Conservation (phyloP, 495 filamentous ascomycete species). For the Rostrohypoxylon terebratum region DNA sequence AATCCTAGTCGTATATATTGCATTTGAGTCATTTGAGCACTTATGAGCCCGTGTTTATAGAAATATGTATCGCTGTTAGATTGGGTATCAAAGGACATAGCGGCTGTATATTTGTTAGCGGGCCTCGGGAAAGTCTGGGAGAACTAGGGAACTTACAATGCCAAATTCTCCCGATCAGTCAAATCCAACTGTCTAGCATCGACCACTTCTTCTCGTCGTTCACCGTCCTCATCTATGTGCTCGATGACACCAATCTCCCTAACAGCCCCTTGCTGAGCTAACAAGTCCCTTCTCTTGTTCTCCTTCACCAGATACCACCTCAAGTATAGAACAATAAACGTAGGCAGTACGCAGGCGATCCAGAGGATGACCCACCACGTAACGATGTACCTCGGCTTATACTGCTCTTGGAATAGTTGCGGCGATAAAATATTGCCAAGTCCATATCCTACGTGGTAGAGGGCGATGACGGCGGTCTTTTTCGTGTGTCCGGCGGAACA, state of each 20-base stretch:
- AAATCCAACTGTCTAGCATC: conserved; percentile 57
- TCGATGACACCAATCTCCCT: conserved; percentile 52
- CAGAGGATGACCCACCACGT: conserved; percentile 59
- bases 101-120: conserved; percentile 27
- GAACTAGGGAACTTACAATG: conserved; percentile 49
- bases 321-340: conserved; percentile 47
- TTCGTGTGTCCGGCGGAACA: conserved; percentile 57
- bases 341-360: conserved; percentile 45
- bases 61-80: too few species aligned
- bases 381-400: conserved; percentile 54
- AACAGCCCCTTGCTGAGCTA: conserved; percentile 40
- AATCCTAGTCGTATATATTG: too few species aligned
- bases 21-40: too few species aligned
- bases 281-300: conserved; percentile 52
- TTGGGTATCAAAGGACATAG: conserved; percentile 28
- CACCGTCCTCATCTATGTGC: conserved; percentile 49
- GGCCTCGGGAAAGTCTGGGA: background rate
- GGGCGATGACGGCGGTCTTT: conserved; percentile 60
- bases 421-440: conserved; percentile 52
- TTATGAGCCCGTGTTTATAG: too few species aligned
- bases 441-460: conserved; percentile 57
- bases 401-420: conserved; percentile 52
- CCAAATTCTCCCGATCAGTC: conserved; percentile 58
- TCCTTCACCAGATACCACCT: conserved; percentile 48
- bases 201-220: conserved; percentile 49